Evolutionary conservation across 1,139 yeast genomes (phyloP).

Genomic region (Saccharomyces hybrid): DNA sequence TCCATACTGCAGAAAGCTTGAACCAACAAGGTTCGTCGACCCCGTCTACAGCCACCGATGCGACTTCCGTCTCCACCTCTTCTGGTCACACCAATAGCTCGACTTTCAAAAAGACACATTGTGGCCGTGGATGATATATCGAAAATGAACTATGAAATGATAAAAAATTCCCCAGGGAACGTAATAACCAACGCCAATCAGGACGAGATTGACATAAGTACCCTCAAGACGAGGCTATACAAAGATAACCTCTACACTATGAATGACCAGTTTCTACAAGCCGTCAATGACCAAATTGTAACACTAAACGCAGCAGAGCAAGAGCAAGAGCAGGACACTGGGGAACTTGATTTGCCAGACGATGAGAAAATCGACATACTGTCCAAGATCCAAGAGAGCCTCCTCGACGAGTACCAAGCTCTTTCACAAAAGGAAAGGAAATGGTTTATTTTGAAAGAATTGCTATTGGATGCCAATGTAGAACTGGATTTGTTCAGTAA

Average conservation of each 20-base stretch:
- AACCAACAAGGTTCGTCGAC: not conserved
- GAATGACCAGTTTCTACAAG: slow-evolving; percentile 24
- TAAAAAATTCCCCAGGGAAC: slow-evolving; percentile 28
- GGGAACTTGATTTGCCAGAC: slow-evolving; percentile 8
- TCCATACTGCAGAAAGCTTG: not conserved
- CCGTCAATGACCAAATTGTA: slow-evolving; percentile 6
- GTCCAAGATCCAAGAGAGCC: slow-evolving; percentile 17
- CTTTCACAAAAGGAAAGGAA: slow-evolving; percentile 22
- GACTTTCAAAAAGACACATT: slow-evolving; percentile 27
- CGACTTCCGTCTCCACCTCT: not conserved
- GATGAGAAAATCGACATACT: slow-evolving; percentile 22
- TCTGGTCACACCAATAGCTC: slow-evolving; percentile 9
- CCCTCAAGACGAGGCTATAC: slow-evolving; percentile 24
- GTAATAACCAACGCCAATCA: not conserved
- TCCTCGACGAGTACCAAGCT: slow-evolving; percentile 18
- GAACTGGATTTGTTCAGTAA: slow-evolving; percentile 28
- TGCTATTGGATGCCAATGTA: slow-evolving; percentile 29
- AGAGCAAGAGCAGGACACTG: not conserved
- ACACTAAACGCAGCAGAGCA: slow-evolving; percentile 1
- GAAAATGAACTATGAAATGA: slow-evolving; percentile 30
- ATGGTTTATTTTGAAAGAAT: slow-evolving; percentile 30
- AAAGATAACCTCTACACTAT: slow-evolving; percentile 23
- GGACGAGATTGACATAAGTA: slow-evolving; percentile 16
- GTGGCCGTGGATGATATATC: slow-evolving; percentile 29
- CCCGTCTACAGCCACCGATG: not conserved